Base-by-base conservation (phyloP, 75 land plant genomes). In the Larix kaempferi region DNA sequence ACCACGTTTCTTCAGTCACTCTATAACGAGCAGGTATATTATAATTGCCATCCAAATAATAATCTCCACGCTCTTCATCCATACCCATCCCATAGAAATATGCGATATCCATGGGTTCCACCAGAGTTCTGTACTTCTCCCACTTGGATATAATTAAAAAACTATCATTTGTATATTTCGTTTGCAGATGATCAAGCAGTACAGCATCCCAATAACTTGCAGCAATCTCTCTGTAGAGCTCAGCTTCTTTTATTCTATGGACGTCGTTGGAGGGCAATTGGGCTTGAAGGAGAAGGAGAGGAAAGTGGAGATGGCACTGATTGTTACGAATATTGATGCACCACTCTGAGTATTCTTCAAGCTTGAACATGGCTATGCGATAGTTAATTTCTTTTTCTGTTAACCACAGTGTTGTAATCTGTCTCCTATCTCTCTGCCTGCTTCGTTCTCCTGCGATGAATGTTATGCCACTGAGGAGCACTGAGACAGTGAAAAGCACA, bases 341-440 rank as follows among this genome's bases (percentile, higher is more conserved):
- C 69, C 37, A 65, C 16, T 29, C 37, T 29, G 69, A 65, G 69
- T 65, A 65, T 35, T 33, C 69, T 33, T 65, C 69, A 65, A 65
- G 71, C 71, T 66, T 66, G 3, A 66, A 29, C 1, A 66, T 35
- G 37, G 71, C 71, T 37, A 66, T 35, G 5, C 22, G 33, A 41
- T 21, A 66, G 16, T 33, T 37, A 19, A n/a, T 66, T 66, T 66
- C 44, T 35, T 66, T 66, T 6, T 66, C 41, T 66, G 17, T 21
- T 17, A 37, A 19, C 71, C 44, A 66, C 35, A 66, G 19, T 66
- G 33, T 29, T 7, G 33, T 21, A 16, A 41, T 35, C 7, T 66
- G n/a, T 1, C 5, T 15, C 44, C 17, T 66, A 2, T 66, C 71
- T 66, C 13, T 66, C 37, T 35, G 33, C 35, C 44, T 29, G n/a